Base-by-base conservation (phyloP, 169 alveolate species). In the Eimeria brunetti region DNA sequence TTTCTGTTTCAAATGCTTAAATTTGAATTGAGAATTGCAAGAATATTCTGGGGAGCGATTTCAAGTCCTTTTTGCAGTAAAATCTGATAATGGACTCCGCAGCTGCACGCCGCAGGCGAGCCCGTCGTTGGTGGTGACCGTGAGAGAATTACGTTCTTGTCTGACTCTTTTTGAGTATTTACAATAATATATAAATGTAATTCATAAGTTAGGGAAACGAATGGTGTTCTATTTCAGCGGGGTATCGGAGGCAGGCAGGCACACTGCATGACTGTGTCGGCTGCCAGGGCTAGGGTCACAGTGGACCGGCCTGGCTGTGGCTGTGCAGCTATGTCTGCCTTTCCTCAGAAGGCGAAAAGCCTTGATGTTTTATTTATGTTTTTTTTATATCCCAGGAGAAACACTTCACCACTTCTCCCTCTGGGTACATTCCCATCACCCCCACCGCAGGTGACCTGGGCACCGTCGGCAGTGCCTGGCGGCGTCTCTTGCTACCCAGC, bases 401-500 rank as follows among this genome's bases (percentile, higher is more conserved):
- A 30, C 49, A 33, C 49, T 9, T 22, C 49, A 33, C 49, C 78
- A 9, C 78, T 69, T 49, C 20, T 33, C 24, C 78, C 41, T 16
- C n/a, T 5, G 78, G 24, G 49, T 49, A 33, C 78, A 12, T 33
- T 60, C 33, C 85, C 41, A 22, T 1, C 12, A 8, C 62, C 3
- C 60, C 85, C 12, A 33, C 41, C 20, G 53, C 85, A 41, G 60
- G 85, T 75, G 85, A 75, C 85, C 85, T 12, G 62, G 53, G 60
- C 58, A 27, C 41, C 85, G 53, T 27, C 60, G 85, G 62, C 85
- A 75, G 41, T 60, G 53, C 60, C 84, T 46, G 85, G 62, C 85
- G 85, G 85, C 38, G 85, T 75, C 85, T 38, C 58, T 75, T 75
- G 85, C 85, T 41, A 9, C 16, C 49, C 27, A 75, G 85, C 41